These are phyloP conservation scores for Xerocomus potaroensis DNA, from an alignment of 768 basidiomycete genomes.

Conservation along the genomic window DNA sequence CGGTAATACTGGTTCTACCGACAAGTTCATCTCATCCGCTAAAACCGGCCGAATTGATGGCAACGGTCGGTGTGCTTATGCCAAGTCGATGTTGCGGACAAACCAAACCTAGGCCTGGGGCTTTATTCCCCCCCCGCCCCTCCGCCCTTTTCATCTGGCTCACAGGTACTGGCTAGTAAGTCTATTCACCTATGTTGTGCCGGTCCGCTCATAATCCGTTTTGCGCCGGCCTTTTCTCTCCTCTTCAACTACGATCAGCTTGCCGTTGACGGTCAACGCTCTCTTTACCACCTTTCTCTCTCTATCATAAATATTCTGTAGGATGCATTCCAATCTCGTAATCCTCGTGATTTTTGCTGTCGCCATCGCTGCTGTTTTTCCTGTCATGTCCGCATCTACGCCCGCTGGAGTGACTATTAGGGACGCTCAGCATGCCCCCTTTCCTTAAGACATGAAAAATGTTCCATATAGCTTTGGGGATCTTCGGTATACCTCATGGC, in stretches of 20 bases:
- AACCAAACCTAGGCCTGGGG: no score
- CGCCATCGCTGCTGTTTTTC: background rate
- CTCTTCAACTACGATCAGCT: background rate
- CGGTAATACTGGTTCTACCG: no score
- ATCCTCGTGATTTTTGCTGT: background rate
- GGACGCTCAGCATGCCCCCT: background rate
- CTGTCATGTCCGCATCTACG: background rate
- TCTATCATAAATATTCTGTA: background rate
- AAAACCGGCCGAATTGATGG: no score
- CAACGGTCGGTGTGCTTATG: no score
- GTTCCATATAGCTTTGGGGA: no score
- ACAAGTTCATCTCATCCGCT: no score
- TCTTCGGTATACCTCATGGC: no score
- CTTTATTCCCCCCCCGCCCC: no score
- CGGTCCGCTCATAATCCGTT: background rate
- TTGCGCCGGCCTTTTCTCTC: background rate
- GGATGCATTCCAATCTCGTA: background rate
- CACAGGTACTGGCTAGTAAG: constrained; percentile 1
- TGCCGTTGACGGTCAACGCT: background rate
- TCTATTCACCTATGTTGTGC: background rate
- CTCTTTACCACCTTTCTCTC: background rate
- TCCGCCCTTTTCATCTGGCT: background rate
- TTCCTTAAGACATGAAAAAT: background rate
- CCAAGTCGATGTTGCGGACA: no score
- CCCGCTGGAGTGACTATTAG: background rate